These are phyloP conservation scores for Diaporthe caulivora DNA, from an alignment of 2,329 filamentous ascomycete genomes.

Conservation along the genomic window DNA sequence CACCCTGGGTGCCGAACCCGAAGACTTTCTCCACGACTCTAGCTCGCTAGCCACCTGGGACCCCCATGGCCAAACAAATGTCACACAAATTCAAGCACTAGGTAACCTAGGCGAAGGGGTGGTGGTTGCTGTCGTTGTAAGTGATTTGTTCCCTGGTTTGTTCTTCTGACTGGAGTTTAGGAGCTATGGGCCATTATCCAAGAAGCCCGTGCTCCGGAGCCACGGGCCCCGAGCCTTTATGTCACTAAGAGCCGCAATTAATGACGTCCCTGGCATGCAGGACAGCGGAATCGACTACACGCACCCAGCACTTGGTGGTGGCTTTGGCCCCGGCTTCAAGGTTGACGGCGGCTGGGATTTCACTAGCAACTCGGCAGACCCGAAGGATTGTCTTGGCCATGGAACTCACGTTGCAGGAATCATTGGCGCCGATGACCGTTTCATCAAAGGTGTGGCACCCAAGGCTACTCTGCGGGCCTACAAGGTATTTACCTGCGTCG, in stretches of 20 bases:
- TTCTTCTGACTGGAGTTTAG: not conserved
- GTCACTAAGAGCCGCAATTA: not conserved
- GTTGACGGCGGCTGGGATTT: constrained; percentile 46
- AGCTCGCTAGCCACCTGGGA: not conserved
- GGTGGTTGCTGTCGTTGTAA: not conserved
- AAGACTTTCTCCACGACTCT: not conserved
- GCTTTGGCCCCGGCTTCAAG: constrained; percentile 54
- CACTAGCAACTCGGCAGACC: constrained; percentile 46
- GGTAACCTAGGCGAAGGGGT: not conserved
- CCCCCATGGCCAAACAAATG: not conserved
- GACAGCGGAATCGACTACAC: constrained; percentile 60
- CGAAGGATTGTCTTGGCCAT: constrained; percentile 55
- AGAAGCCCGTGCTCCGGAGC: not conserved
- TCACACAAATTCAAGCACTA: not conserved
- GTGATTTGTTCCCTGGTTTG: not conserved
- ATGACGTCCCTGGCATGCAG: not conserved
- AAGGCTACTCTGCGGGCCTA: constrained; percentile 50
- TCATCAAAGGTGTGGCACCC: constrained; percentile 50
- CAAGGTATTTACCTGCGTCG: constrained; percentile 43
- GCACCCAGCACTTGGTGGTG: constrained; percentile 64
- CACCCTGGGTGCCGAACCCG: not conserved
- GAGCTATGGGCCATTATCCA: not conserved
- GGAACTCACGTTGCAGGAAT: constrained; percentile 61
- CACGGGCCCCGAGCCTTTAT: not conserved
- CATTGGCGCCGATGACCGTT: constrained; percentile 56